Percentiles rank a stretch among this genome's conserved stretches.
These are phyloP conservation scores for Chrysosporium queenslandicum DNA, from an alignment of 2,329 filamentous ascomycete genomes.

Conservation along the genomic window DNA sequence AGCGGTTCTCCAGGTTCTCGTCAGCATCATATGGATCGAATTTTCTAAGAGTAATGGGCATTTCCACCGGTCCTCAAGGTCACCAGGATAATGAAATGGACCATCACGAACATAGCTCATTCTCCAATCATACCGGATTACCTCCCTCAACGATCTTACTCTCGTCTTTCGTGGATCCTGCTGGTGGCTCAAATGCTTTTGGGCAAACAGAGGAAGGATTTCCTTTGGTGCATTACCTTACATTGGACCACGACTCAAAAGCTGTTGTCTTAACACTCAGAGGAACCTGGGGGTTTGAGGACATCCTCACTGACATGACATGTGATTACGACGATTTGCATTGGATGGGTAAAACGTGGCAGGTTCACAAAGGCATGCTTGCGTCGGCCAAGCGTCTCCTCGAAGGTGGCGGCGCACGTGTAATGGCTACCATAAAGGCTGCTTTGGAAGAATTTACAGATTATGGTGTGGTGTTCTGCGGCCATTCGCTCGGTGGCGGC, in stretches of 20 bases:
- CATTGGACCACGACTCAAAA: conserved; percentile 59
- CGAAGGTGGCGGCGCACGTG: conserved; percentile 56
- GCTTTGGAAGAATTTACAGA: conserved; percentile 57
- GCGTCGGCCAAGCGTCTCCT: conserved; percentile 59
- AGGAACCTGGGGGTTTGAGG: conserved; percentile 63
- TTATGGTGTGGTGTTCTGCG: conserved; percentile 60
- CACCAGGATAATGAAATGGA: conserved; percentile 26
- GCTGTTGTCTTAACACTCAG: conserved; percentile 63
- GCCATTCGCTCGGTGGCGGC: conserved; percentile 59
- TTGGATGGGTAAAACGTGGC: conserved; percentile 56
- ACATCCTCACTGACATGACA: conserved; percentile 62
- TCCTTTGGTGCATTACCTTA: conserved; percentile 63
- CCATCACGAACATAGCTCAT: conserved; percentile 38
- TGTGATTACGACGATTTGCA: conserved; percentile 52
- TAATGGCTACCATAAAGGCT: conserved; percentile 55
- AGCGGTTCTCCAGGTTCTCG: conserved; percentile 39
- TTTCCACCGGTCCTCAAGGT: conserved; percentile 26
- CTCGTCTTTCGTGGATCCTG: conserved; percentile 60
- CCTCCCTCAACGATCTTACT: conserved; percentile 45
- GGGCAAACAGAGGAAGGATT: conserved; percentile 57
- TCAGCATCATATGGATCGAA: conserved; percentile 40
- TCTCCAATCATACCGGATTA: conserved; percentile 37
- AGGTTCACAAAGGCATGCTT: conserved; percentile 65
- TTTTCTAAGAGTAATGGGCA: conserved; percentile 40
- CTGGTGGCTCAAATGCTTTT: conserved; percentile 55